phyloP scores from a whole-genome alignment of 805 yeast species.

The Metschnikowia borealis region DNA sequence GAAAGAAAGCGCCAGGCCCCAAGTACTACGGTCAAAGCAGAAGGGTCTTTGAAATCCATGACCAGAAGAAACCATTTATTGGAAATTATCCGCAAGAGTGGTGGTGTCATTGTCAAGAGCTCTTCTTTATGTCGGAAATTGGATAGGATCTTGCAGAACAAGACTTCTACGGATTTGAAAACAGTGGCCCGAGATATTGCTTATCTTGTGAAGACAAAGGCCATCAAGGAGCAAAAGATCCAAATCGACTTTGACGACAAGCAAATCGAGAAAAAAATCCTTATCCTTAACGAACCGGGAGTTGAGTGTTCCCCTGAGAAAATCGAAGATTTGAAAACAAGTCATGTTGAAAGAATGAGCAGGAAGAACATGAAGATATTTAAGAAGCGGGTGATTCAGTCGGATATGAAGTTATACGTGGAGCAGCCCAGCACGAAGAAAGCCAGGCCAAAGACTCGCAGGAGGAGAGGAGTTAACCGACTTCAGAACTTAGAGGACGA shows the following conservation, averaged over 20 bases:
- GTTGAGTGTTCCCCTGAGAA: conserved; percentile 25
- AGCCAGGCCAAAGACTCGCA: conserved; percentile 1
- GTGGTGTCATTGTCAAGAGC: conserved; percentile 37
- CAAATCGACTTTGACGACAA: conserved; percentile 26
- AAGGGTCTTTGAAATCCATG: conserved; percentile 26
- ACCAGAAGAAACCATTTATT: conserved; percentile 29
- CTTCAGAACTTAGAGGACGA: conserved; percentile 13
- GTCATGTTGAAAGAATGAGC: conserved; percentile 13
- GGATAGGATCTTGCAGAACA: conserved; percentile 26
- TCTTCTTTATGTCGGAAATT: conserved; percentile 29
- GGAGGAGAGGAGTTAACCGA: conserved; percentile 10
- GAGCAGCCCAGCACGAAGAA: conserved; percentile 8
- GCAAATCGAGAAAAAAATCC: conserved; percentile 26
- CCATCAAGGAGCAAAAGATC: conserved; percentile 15
- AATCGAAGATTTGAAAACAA: conserved; percentile 24
- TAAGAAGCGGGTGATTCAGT: conserved; percentile 9
- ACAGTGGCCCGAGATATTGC: conserved; percentile 39
- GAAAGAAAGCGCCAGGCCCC: conserved; percentile 2
- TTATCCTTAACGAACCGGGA: conserved; percentile 27
- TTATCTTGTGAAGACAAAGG: conserved; percentile 20
- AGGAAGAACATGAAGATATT: conserved; percentile 11
- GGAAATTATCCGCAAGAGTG: conserved; percentile 29
- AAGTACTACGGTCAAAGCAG: conserved; percentile 3
- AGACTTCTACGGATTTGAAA: conserved; percentile 34
- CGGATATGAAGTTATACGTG: conserved; percentile 14